phyloP scores from a whole-genome alignment of 345 rosid species.

The Euphorbia tirucalli region DNA sequence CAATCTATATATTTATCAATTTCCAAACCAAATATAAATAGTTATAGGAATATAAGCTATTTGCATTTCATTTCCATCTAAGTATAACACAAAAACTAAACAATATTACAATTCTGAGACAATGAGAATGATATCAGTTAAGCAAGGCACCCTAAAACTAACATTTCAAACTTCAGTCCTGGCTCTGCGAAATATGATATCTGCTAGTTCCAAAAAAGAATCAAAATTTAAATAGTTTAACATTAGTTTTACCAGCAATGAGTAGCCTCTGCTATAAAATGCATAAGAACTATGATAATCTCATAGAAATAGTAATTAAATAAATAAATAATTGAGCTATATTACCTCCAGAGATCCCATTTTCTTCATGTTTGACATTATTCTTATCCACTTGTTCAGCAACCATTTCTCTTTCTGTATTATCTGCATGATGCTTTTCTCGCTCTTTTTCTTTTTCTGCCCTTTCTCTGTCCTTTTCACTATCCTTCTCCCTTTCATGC shows the following conservation, averaged over 20 bases:
- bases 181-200: no score
- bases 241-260: not conserved
- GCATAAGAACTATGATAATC: not conserved
- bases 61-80: no score
- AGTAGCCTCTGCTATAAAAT: not conserved
- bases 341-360: constrained; percentile 56
- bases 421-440: constrained; percentile 63
- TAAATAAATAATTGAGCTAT: not conserved
- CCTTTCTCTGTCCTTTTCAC: constrained; percentile 50
- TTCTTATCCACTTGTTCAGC: constrained; percentile 53
- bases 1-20: not conserved
- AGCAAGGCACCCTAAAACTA: no score
- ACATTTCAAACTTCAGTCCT: no score
- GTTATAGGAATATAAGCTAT: no score
- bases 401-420: constrained; percentile 44
- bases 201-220: not conserved
- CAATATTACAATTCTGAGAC: not conserved
- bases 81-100: no score
- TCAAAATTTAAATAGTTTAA: not conserved
- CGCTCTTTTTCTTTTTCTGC: constrained; percentile 57
- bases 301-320: not conserved
- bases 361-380: constrained; percentile 46
- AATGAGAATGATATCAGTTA: not conserved
- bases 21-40: no score
- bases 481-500: constrained; percentile 65